These are phyloP conservation scores for Fraxinus dipetala DNA, from an alignment of 305 asterid species.

Conservation along the genomic window DNA sequence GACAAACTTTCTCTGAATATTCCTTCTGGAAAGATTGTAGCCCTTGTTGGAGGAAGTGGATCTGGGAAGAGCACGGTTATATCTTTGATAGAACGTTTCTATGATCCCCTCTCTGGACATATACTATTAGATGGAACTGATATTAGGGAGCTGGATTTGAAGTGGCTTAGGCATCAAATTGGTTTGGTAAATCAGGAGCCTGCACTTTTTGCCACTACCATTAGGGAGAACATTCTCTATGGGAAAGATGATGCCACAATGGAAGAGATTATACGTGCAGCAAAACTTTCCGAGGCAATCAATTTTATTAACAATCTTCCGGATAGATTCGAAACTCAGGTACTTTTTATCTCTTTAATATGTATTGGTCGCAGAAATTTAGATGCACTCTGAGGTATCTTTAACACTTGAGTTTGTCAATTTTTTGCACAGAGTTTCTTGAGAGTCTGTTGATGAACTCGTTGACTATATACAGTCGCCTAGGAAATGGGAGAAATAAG, in stretches of 20 bases:
- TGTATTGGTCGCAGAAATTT: neutral
- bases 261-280: conserved; percentile 76
- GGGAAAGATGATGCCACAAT: conserved; percentile 74
- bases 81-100: conserved; percentile 89
- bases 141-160: conserved; percentile 64
- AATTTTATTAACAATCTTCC: conserved; percentile 86
- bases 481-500: neutral
- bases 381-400: neutral
- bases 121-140: conserved; percentile 66
- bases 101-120: conserved; percentile 69
- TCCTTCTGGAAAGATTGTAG: conserved; percentile 85
- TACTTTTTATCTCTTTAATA: conserved; percentile 21
- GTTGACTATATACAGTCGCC: neutral
- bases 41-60: conserved; percentile 97
- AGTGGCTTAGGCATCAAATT: conserved; percentile 84
- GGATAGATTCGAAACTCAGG: conserved; percentile 89
- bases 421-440: neutral
- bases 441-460: neutral
- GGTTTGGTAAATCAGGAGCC: conserved; percentile 97
- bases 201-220: conserved; percentile 91
- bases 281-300: conserved; percentile 86
- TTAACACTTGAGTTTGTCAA: neutral
- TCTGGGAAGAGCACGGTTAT: conserved; percentile 95
- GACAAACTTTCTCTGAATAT: conserved; percentile 65
- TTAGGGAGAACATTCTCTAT: conserved; percentile 76